Conservation (phyloP, 495 filamentous ascomycete genomes). For the Hyaloscypha finlandica region DNA sequence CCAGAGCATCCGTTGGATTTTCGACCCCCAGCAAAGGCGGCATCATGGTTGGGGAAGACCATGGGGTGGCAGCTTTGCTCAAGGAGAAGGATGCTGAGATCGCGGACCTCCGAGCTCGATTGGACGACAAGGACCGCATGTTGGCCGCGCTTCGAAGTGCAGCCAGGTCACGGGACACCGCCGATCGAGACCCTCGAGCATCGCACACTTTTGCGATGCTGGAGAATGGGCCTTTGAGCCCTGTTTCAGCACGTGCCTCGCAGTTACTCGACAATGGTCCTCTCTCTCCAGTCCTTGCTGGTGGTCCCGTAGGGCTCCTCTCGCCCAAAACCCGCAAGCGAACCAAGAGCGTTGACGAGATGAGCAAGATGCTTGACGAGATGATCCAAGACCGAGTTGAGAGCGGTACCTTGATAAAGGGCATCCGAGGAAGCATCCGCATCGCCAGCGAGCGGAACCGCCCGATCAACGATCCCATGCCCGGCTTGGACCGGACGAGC, state of each 20-base stretch:
- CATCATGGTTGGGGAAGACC: conserved; percentile 65
- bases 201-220: conserved; percentile 13
- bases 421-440: conserved; percentile 42
- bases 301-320: conserved; percentile 19
- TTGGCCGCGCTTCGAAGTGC: conserved; percentile 83
- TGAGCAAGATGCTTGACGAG: conserved; percentile 87
- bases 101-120: conserved; percentile 78
- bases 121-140: conserved; percentile 98
- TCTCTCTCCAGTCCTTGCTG: conserved; percentile 31
- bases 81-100: conserved; percentile 95
- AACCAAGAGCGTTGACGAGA: conserved; percentile 77
- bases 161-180: conserved; percentile 81
- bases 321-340: conserved; percentile 46
- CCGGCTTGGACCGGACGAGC: conserved; percentile 1
- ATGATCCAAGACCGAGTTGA: conserved; percentile 91
- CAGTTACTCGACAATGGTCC: conserved; percentile 43
- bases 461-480: conserved; percentile 9
- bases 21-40: conserved; percentile 53
- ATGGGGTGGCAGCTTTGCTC: conserved; percentile 65
- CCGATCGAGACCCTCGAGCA: conserved; percentile 48
- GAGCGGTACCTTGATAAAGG: conserved; percentile 62
- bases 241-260: conserved; percentile 47
- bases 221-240: conserved; percentile 41
- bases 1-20: conserved; percentile 74
- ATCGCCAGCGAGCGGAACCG: conserved; percentile 29